Base-by-base conservation (phyloP, 495 filamentous ascomycete species). In the Penicillium tannophilum region DNA sequence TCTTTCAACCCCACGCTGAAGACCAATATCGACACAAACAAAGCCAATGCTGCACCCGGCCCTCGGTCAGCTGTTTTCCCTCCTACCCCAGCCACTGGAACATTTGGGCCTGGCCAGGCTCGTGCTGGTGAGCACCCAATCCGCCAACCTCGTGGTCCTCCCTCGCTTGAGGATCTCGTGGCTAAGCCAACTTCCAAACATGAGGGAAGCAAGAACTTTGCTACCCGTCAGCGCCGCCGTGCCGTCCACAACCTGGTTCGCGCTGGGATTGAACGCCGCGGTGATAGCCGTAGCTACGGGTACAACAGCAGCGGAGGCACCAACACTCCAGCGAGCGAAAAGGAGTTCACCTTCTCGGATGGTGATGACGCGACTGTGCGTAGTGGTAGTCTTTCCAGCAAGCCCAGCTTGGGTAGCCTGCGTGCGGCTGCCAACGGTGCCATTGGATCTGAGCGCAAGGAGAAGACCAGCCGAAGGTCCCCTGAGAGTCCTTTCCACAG, bases 161-260 rank as follows among this genome's bases (percentile, higher is more conserved):
- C 95, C 6, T 85, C 90, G 2, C 80, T 98, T 45, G 95, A 99
- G 62, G 93, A 99, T 72, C 86, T 99, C 55, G 82, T 88, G 59
- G 85, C 88, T 26, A 93, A 92, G 74, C 94, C 94, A 6, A 99
- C 94, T 5, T 87, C 91, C 46, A 96, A 92, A 75, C 87, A 94
- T 61, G 93, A 97, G 66, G 94, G 95, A 36, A 97, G 93, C 85
- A 96, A 97, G 83, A 99, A 99, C 76, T 99, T 99, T 74, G 88
- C 90, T 19, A 88, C 91, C 33, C 93, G 93, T 61, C 92, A 94
- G 66, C 92, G 94, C 49, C 92, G 93, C 60, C 90, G 88, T 64
- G 95, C 95, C 16, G 86, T 98, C 45, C 88, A 89, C 77, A 96
- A 90, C 65, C 82, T 98, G 48, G 90, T 97, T 50, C 90, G 91